Evolutionary conservation across 371 early-diverging fungal species (phyloP).

Genomic region (Chytridium lagenaria): DNA sequence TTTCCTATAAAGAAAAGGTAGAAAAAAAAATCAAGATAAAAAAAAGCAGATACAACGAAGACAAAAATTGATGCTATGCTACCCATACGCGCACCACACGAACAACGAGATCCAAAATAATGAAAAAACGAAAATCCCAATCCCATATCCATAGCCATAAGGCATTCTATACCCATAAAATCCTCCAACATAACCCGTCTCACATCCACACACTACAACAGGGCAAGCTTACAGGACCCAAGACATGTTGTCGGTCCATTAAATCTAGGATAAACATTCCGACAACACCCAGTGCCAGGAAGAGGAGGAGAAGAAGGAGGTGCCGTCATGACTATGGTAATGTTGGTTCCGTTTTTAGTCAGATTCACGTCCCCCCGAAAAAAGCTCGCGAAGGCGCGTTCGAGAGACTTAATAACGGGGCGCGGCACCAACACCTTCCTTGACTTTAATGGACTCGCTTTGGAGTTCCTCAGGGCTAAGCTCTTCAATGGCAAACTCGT

Average conservation of each 20-base stretch:
- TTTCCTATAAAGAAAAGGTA: too few species aligned
- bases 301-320: not conserved
- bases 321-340: not conserved
- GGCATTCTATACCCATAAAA: too few species aligned
- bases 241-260: not conserved
- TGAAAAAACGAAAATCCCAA: not conserved
- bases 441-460: not conserved
- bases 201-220: not conserved
- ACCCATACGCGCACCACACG: not conserved
- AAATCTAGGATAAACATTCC: not conserved
- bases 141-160: not conserved
- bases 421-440: not conserved
- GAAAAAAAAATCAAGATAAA: too few species aligned
- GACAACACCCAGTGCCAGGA: not conserved
- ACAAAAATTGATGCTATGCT: too few species aligned
- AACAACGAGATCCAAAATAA: not conserved
- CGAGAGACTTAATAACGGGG: conserved; percentile 6
- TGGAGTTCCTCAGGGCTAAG: not conserved
- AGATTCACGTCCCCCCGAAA: conserved; percentile 6
- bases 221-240: not conserved
- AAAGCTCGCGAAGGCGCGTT: conserved; percentile 8
- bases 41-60: too few species aligned
- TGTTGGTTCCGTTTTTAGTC: not conserved
- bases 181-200: not conserved
- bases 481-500: not conserved